A percentile compares a stretch with the other conserved stretches of the same genome.
Conservation (phyloP, 1,139 yeast species). For the Pichia sp. region DNA sequence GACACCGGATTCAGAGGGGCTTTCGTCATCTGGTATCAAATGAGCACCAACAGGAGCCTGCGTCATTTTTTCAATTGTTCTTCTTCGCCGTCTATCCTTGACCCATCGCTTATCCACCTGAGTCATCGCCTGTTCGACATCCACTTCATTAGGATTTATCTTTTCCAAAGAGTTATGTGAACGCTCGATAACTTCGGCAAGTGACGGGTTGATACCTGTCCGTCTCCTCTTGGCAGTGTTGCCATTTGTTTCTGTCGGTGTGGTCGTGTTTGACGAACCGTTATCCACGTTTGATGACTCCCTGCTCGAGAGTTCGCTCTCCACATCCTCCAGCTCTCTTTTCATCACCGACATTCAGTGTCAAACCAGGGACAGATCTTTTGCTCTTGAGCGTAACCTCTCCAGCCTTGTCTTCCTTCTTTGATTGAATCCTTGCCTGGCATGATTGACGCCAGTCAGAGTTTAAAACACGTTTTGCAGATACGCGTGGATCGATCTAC, state of each 20-base stretch:
- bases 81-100: conserved; percentile 17
- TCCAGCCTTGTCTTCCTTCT: too few species aligned
- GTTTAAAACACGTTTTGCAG: not conserved
- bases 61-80: conserved; percentile 26
- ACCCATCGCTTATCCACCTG: conserved; percentile 25
- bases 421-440: not conserved
- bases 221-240: not conserved
- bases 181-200: not conserved
- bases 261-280: not conserved
- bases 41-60: conserved; percentile 19
- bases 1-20: conserved; percentile 49
- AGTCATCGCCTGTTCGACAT: conserved; percentile 29
- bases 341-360: not conserved
- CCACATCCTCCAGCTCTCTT: not conserved
- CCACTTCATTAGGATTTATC: conserved; percentile 21
- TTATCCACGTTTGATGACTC: not conserved
- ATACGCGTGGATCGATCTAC: not conserved
- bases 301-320: not conserved
- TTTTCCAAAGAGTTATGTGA: not conserved
- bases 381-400: too few species aligned
- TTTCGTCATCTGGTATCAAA: conserved; percentile 18
- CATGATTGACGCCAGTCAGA: not conserved
- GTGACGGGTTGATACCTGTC: not conserved
- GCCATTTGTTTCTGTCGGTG: not conserved
- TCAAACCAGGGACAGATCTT: too few species aligned